phyloP scores from a whole-genome alignment of 2,329 filamentous ascomycete genomes.

The Macrophomina tecta region DNA sequence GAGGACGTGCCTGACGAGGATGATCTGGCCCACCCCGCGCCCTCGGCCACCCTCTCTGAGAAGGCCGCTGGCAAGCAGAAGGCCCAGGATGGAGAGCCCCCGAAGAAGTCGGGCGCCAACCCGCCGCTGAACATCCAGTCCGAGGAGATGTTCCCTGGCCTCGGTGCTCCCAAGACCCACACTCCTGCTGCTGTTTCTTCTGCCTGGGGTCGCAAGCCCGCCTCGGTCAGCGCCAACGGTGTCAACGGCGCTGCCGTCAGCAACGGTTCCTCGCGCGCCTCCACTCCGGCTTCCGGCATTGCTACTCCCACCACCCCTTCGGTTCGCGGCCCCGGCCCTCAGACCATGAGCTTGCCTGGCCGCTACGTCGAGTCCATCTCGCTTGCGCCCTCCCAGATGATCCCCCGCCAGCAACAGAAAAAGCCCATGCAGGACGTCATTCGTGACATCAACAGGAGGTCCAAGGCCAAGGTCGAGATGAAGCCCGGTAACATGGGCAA shows the following conservation, averaged over 20 bases:
- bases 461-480: constrained; percentile 84
- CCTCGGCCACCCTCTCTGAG: constrained; percentile 60
- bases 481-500: constrained; percentile 73
- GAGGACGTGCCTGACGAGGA: constrained; percentile 86
- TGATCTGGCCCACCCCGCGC: constrained; percentile 64
- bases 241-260: constrained; percentile 60
- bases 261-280: constrained; percentile 61
- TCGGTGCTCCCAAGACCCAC: constrained; percentile 74
- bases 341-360: constrained; percentile 77
- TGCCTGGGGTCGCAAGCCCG: constrained; percentile 77
- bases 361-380: constrained; percentile 79
- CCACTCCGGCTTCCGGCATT: constrained; percentile 68
- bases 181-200: constrained; percentile 67
- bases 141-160: constrained; percentile 90
- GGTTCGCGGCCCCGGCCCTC: constrained; percentile 49
- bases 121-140: constrained; percentile 77
- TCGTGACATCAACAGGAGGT: constrained; percentile 90
- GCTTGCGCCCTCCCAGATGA: constrained; percentile 76
- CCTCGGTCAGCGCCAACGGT: constrained; percentile 53
- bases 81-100: constrained; percentile 54
- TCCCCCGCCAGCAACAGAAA: constrained; percentile 78
- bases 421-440: constrained; percentile 84
- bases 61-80: constrained; percentile 75
- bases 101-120: constrained; percentile 41
- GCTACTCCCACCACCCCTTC: constrained; percentile 52